These are phyloP conservation scores for Brassica juncea DNA, from an alignment of 345 rosid species.

Conservation along the genomic window DNA sequence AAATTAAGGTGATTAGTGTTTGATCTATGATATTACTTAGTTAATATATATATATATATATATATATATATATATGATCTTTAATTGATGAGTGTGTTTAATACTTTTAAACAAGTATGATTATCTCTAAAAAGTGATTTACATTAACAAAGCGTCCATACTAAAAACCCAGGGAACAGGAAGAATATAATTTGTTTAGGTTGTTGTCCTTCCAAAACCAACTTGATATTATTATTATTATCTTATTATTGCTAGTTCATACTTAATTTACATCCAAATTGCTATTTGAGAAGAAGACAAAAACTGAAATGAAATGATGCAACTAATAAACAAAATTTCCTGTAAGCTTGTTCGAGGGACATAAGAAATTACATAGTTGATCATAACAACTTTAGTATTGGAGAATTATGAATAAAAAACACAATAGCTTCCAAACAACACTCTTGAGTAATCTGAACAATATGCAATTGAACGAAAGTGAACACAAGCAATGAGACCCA, in stretches of 20 bases:
- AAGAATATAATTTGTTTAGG: neutral
- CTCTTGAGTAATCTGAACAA: no score
- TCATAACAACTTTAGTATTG: neutral
- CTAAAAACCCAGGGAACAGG: neutral
- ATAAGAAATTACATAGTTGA: neutral
- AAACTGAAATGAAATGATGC: neutral
- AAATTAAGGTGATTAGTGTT: no score
- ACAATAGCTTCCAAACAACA: no score
- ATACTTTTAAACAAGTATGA: no score
- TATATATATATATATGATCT: no score
- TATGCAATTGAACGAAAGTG: neutral
- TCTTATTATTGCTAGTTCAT: neutral
- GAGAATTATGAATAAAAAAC: neutral
- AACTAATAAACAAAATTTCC: neutral
- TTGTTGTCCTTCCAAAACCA: neutral
- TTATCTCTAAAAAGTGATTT: no score
- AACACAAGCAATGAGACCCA: no score
- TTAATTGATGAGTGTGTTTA: no score
- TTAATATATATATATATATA: no score
- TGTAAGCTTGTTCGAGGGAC: neutral
- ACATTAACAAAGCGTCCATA: neutral
- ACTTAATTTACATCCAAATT: neutral
- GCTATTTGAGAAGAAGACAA: neutral
- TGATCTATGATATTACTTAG: no score
- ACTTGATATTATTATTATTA: neutral